Conservation (phyloP, 2,329 filamentous ascomycete genomes). For the Penicillium vulpinum region DNA sequence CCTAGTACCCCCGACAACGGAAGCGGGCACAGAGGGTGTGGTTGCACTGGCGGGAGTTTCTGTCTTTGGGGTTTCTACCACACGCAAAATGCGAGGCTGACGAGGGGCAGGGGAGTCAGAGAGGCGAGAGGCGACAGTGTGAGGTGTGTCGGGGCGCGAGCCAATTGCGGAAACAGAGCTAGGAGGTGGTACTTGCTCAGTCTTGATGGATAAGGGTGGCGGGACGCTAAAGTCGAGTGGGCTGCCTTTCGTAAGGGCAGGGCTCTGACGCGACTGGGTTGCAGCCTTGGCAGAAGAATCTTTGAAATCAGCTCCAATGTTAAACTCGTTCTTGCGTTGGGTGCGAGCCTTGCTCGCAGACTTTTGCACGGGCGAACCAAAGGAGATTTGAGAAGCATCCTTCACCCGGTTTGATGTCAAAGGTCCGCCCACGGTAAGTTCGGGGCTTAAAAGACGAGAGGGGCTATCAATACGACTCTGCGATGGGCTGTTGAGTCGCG, state of each 20-base stretch:
- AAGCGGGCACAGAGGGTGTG: constrained; percentile 33
- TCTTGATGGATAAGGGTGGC: constrained; percentile 24
- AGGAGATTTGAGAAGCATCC: constrained; percentile 40
- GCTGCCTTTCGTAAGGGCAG: constrained; percentile 27
- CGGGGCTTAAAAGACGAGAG: constrained; percentile 32
- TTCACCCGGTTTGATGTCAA: constrained; percentile 27
- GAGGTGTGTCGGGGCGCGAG: constrained; percentile 53
- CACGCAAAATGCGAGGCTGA: constrained; percentile 55
- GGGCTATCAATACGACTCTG: constrained; percentile 25
- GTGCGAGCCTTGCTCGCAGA: constrained; percentile 30
- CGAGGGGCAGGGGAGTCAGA: constrained; percentile 43
- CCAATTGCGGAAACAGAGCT: constrained; percentile 37
- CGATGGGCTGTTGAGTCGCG: constrained; percentile 32
- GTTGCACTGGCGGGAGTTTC: constrained; percentile 42
- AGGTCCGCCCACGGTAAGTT: constrained; percentile 22
- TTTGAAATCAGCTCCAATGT: constrained; percentile 19
- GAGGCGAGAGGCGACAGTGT: constrained; percentile 38
- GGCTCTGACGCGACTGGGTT: constrained; percentile 5
- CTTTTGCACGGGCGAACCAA: constrained; percentile 45
- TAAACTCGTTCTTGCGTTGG: constrained; percentile 24
- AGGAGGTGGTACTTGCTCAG: constrained; percentile 28
- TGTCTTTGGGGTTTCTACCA: constrained; percentile 57
- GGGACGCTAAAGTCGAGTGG: constrained; percentile 39
- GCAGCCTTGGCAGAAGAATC: constrained; percentile 8
- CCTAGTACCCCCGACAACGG: constrained; percentile 33